Evolutionary conservation across 2,329 filamentous ascomycete species (phyloP).

Genomic region (Coniochaeta sp.): DNA sequence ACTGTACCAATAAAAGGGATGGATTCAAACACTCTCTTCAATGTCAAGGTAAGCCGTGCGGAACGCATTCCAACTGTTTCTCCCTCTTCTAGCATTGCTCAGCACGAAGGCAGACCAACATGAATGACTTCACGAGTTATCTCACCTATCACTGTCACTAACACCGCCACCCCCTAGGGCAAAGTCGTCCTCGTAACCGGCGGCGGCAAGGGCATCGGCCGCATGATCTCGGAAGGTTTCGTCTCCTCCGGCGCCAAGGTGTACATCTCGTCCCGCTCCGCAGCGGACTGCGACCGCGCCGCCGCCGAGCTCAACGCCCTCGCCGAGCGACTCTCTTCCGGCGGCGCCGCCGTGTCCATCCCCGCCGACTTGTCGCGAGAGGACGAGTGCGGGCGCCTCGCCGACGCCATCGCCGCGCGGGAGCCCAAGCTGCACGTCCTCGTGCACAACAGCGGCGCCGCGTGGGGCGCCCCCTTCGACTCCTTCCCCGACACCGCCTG

Average conservation of each 20-base stretch:
- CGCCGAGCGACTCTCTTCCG: constrained; percentile 23
- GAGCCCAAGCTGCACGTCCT: constrained; percentile 52
- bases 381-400: constrained; percentile 46
- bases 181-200: constrained; percentile 54
- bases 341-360: constrained; percentile 47
- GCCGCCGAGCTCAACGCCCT: constrained; percentile 48
- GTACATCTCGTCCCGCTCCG: constrained; percentile 60
- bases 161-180: constrained; percentile 25
- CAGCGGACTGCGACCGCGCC: constrained; percentile 46
- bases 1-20: too few relatives aligned
- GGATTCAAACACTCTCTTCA: constrained; percentile 48
- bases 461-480: constrained; percentile 56
- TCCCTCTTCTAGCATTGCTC: not conserved
- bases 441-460: constrained; percentile 59
- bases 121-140: too few relatives aligned
- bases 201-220: constrained; percentile 55
- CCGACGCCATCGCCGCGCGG: constrained; percentile 37
- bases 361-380: constrained; percentile 59
- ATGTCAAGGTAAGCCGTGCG: constrained; percentile 34
- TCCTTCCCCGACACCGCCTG: constrained; percentile 51
- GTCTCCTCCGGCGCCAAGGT: constrained; percentile 57
- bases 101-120: too few relatives aligned
- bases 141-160: not conserved
- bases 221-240: constrained; percentile 62
- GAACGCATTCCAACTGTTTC: not conserved